Base-by-base conservation (phyloP, 2,329 filamentous ascomycete genomes). In the Aaosphaeria arxii region DNA sequence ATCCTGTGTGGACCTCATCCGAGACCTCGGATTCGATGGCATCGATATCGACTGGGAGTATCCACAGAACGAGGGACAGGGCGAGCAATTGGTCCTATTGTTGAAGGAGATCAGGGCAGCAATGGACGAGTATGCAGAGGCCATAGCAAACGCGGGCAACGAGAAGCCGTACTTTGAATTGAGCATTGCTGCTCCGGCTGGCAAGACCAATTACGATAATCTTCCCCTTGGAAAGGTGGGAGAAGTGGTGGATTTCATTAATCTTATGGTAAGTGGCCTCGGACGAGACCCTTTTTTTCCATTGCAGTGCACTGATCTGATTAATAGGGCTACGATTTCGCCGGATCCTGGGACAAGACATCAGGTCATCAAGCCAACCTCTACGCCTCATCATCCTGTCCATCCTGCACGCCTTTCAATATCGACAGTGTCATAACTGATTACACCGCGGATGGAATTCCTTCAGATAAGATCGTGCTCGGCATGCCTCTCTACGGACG, bases 401-500 rank as follows among this genome's bases (percentile, higher is more conserved):
- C 88, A 0, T 57, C 70, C 1, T 77, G 78, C 45, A 96, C 92
- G 0, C 91, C 91, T 0, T 96, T 91, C 74, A 89, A 82, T 71
- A 89, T 87, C 3, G 75, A 82, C 4, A 75, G 78, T 1, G 91
- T 91, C 0, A 74, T 97, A 5, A 74, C 83, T 9, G 78, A 83
- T 58, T 97, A 96, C 73, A 74, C 81, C 11, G 64, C 72, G 1
- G 78, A 79, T 4, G 74, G 75, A 5, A 84, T 96, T 0, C 63
- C 78, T 0, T 66, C 84, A 0, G 64, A 77, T 51, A 96, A 96
- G 72, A 82, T 97, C 46, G 88, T 96, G 3, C 70, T 96, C 11
- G 91, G 92, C 3, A 92, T 96, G 87, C 91, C 92, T 2, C 75
- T 97, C 9, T 97, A 96, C 66, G 92, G 92, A 1, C 87, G 91